These are phyloP conservation scores for Ophiostoma sp. DNA, from an alignment of 2,329 filamentous ascomycete species.

Conservation along the genomic window DNA sequence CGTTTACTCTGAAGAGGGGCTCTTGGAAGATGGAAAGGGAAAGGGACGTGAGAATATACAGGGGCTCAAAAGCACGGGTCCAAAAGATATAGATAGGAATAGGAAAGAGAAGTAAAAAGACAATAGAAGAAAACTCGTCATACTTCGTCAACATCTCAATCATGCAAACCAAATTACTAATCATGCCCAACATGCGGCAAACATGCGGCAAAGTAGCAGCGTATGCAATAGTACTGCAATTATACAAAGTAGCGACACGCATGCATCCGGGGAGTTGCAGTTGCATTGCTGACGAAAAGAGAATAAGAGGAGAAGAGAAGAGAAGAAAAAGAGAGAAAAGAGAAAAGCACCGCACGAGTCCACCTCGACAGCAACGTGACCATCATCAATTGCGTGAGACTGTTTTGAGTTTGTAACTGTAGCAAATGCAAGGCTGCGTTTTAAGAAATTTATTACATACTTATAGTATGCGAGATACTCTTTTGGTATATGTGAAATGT, in stretches of 20 bases:
- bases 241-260: background rate
- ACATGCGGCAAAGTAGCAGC: background rate
- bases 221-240: slow-evolving; percentile 3
- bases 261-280: slow-evolving; percentile 8
- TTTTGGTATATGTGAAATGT: background rate
- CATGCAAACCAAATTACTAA: background rate
- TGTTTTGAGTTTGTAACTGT: background rate
- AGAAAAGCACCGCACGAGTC: background rate
- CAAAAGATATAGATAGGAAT: background rate
- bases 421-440: background rate
- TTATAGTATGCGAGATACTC: background rate
- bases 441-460: background rate
- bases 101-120: background rate
- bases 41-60: background rate
- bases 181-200: background rate
- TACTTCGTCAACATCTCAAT: background rate
- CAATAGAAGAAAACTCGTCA: background rate
- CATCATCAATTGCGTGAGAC: background rate
- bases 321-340: too few species aligned
- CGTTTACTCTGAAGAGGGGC: background rate
- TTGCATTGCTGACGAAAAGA: background rate
- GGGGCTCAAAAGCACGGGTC: background rate
- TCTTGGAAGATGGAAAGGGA: background rate
- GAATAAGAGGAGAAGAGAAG: too few species aligned
- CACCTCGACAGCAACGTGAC: slow-evolving; percentile 1